phyloP scores from a whole-genome alignment of 108 stramenopile species.

The Craspedostauros australis region DNA sequence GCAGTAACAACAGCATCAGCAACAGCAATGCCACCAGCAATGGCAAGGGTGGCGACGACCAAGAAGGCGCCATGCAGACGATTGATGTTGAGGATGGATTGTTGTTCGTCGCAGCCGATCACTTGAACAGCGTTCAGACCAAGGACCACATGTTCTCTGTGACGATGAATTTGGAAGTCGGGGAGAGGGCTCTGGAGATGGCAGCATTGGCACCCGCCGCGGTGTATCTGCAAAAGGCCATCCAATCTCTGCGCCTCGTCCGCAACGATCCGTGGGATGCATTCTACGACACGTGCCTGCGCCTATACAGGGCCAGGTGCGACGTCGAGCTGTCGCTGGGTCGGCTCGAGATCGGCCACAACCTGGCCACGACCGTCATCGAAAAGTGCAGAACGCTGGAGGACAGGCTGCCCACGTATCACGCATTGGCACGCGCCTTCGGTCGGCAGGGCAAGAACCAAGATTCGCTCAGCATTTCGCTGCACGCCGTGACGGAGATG shows the following conservation, averaged over 20 bases:
- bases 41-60: no score
- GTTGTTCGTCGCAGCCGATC: constrained; percentile 28
- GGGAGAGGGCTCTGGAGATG: constrained; percentile 14
- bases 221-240: constrained; percentile 17
- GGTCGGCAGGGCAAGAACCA: constrained; percentile 14
- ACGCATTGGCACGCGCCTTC: constrained; percentile 10
- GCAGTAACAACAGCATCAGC: no score
- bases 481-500: constrained; percentile 6
- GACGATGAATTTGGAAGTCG: constrained; percentile 20
- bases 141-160: no score
- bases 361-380: constrained; percentile 6
- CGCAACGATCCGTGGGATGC: constrained; percentile 15
- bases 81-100: no score
- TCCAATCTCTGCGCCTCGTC: no score
- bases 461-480: constrained; percentile 10
- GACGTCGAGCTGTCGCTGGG: constrained; percentile 22
- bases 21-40: no score
- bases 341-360: constrained; percentile 10
- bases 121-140: constrained; percentile 17
- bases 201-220: constrained; percentile 24
- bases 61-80: no score
- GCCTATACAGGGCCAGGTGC: constrained; percentile 8
- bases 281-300: constrained; percentile 27
- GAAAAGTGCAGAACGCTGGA: constrained; percentile 5
- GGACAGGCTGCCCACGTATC: constrained; percentile 22